phyloP scores from a whole-genome alignment of 148 eudicot genomes.

The Dianthus caryophyllus region DNA sequence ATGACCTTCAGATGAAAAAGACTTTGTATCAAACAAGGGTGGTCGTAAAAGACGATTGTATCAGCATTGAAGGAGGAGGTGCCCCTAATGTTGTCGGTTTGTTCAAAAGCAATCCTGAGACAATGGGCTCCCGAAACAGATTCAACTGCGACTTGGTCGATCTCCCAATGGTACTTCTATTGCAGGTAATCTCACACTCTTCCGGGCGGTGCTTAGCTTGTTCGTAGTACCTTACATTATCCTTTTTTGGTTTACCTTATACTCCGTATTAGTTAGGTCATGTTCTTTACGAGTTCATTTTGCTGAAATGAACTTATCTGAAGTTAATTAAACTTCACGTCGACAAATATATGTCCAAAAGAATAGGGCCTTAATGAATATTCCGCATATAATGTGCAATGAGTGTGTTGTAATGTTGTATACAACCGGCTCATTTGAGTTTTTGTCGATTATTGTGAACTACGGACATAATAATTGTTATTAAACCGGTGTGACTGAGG shows the following conservation, averaged over 20 bases:
- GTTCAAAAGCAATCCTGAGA: slow-evolving; percentile 55
- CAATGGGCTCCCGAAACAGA: slow-evolving; percentile 45
- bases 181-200: slow-evolving; percentile 52
- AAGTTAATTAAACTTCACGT: too few species aligned
- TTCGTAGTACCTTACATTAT: neutral
- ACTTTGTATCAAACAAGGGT: slow-evolving; percentile 71
- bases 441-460: too few species aligned
- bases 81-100: slow-evolving; percentile 73
- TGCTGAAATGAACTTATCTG: too few species aligned
- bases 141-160: slow-evolving; percentile 71
- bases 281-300: too few species aligned
- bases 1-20: slow-evolving; percentile 35
- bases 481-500: neutral
- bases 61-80: slow-evolving; percentile 82
- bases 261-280: too few species aligned
- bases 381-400: too few species aligned
- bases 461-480: too few species aligned
- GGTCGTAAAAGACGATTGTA: slow-evolving; percentile 78
- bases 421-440: too few species aligned
- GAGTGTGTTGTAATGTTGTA: too few species aligned
- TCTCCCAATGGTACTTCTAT: slow-evolving; percentile 70
- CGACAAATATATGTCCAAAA: too few species aligned
- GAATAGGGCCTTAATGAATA: too few species aligned
- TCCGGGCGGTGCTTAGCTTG: neutral
- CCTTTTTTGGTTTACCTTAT: neutral